phyloP scores from a whole-genome alignment of 2,329 filamentous ascomycete genomes.

The Ceratocystis destructans region DNA sequence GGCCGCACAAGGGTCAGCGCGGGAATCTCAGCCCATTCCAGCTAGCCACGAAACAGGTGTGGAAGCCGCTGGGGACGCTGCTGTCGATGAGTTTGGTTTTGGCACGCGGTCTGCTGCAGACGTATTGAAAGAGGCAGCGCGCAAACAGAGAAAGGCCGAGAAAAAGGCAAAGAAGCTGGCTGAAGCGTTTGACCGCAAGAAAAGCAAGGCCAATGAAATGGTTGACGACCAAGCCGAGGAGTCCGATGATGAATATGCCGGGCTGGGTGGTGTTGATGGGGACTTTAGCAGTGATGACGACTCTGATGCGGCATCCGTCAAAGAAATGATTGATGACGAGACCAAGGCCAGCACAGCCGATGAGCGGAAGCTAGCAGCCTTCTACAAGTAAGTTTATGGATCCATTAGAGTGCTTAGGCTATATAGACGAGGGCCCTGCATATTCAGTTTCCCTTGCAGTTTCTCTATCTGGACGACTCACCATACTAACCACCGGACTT shows the following conservation, averaged over 20 bases:
- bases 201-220: conserved; percentile 74
- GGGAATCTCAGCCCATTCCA: conserved; percentile 19
- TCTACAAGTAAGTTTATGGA: conserved; percentile 62
- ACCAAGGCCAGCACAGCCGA: conserved; percentile 41
- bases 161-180: conserved; percentile 21
- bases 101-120: conserved; percentile 44
- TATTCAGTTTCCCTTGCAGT: too few relatives aligned
- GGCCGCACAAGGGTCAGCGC: conserved; percentile 27
- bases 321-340: conserved; percentile 77
- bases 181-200: conserved; percentile 66
- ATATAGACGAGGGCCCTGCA: too few relatives aligned
- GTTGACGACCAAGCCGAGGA: conserved; percentile 90
- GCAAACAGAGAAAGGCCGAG: conserved; percentile 37
- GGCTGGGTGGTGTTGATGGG: conserved; percentile 76
- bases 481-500: too few relatives aligned
- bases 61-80: conserved; percentile 22
- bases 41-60: conserved; percentile 31
- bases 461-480: too few relatives aligned
- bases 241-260: conserved; percentile 96
- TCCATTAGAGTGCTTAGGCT: too few relatives aligned
- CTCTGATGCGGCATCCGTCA: conserved; percentile 50
- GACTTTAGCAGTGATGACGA: conserved; percentile 64
- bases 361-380: conserved; percentile 67
- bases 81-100: conserved; percentile 28
- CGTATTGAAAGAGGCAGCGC: conserved; percentile 50